Percentiles rank a stretch among this genome's conserved stretches.
phyloP scores from a whole-genome alignment of 495 filamentous ascomycete genomes.

The Podospora comata region DNA sequence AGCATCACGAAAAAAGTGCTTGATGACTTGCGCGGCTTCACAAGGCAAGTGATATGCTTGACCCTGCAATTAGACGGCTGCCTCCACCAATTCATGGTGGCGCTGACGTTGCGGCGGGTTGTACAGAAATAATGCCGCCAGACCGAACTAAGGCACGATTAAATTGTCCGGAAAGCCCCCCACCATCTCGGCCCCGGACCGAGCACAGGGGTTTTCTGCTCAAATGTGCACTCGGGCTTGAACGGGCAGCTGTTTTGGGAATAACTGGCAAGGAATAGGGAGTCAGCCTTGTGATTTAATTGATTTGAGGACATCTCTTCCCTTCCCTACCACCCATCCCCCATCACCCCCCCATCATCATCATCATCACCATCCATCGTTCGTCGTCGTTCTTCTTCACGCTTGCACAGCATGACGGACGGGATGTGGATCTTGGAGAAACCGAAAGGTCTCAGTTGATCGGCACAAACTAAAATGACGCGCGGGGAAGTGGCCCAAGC shows the following conservation, averaged over 20 bases:
- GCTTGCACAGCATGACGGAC: neutral
- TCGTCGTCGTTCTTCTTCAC: neutral
- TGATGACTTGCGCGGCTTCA: neutral
- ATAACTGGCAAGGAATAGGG: neutral
- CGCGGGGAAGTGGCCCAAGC: constrained; percentile 2
- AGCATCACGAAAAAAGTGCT: neutral
- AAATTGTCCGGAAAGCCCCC: neutral
- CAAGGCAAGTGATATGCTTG: neutral
- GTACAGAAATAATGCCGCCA: neutral
- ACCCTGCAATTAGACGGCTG: neutral
- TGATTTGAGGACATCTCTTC: neutral
- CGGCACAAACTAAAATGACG: neutral
- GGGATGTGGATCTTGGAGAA: neutral
- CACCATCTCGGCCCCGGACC: too few species aligned
- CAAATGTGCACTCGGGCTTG: neutral
- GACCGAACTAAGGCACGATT: neutral
- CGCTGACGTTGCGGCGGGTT: neutral
- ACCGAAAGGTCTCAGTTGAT: neutral
- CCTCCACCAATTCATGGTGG: neutral
- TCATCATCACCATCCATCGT: neutral
- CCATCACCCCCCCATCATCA: too few species aligned
- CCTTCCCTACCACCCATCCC: neutral
- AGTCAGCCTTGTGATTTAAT: neutral
- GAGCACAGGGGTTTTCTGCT: neutral
- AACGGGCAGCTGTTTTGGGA: neutral